Evolutionary conservation across 306 rosid species (phyloP).

Genomic region (Gastrolobium bilobum): DNA sequence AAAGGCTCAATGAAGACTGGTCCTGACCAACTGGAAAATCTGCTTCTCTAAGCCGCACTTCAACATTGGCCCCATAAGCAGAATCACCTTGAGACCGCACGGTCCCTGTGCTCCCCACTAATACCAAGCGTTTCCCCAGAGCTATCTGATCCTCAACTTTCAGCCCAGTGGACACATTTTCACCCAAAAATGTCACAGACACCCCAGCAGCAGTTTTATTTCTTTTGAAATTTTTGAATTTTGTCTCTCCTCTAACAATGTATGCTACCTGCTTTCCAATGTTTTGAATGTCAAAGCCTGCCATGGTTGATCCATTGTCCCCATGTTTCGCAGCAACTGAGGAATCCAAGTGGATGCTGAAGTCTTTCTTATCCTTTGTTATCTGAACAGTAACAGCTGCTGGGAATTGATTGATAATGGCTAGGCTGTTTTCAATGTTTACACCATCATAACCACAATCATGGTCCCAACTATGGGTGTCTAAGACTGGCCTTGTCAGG

Average conservation of each 20-base stretch:
- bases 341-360: constrained; percentile 94
- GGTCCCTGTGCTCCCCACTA: constrained; percentile 89
- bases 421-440: constrained; percentile 81
- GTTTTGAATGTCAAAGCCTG: constrained; percentile 95
- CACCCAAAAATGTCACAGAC: constrained; percentile 91
- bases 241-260: constrained; percentile 79
- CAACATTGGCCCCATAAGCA: constrained; percentile 91
- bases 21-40: constrained; percentile 98
- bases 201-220: constrained; percentile 89
- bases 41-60: constrained; percentile 92
- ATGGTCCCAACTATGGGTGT: constrained; percentile 98
- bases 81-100: constrained; percentile 86
- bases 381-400: constrained; percentile 83
- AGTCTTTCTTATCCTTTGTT: constrained; percentile 97
- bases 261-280: constrained; percentile 70
- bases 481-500: constrained; percentile 93
- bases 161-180: constrained; percentile 86
- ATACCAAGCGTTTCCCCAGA: constrained; percentile 83
- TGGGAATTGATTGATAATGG: constrained; percentile 77
- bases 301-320: constrained; percentile 89
- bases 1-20: constrained; percentile 86
- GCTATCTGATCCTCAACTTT: constrained; percentile 92
- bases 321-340: constrained; percentile 90
- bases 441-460: constrained; percentile 99
- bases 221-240: constrained; percentile 77